A percentile compares a stretch with the other conserved stretches of the same genome.
Evolutionary conservation across 1,139 yeast genomes (phyloP).

Genomic region (Pichia inconspicua): DNA sequence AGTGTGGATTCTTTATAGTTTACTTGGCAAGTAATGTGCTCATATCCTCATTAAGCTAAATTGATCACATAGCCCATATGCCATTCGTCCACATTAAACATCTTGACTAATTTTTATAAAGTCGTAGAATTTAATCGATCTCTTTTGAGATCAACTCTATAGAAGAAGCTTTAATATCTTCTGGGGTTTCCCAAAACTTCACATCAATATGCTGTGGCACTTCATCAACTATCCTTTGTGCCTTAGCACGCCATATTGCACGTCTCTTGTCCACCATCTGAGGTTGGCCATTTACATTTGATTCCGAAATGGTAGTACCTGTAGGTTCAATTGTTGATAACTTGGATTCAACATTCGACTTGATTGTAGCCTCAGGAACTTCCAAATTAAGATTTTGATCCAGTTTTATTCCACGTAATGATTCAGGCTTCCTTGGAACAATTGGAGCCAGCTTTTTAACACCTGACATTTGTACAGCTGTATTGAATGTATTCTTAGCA

Average conservation of each 20-base stretch:
- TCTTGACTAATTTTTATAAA: not conserved
- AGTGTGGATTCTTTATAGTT: conserved; percentile 19
- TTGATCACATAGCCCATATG: no score
- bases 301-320: conserved; percentile 6
- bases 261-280: conserved; percentile 35
- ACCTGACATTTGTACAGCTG: conserved; percentile 1
- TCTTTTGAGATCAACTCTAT: conserved; percentile 12
- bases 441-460: conserved; percentile 22
- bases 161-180: conserved; percentile 24
- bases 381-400: not conserved
- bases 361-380: not conserved
- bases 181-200: conserved; percentile 27
- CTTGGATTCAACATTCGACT: no score
- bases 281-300: conserved; percentile 1
- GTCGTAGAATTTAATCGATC: not conserved
- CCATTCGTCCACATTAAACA: not conserved
- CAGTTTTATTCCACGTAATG: conserved; percentile 8
- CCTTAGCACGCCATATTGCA: conserved; percentile 42
- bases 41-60: not conserved
- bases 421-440: conserved; percentile 22
- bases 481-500: conserved; percentile 3
- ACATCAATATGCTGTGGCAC: conserved; percentile 32
- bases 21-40: not conserved
- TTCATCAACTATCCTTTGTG: conserved; percentile 31
- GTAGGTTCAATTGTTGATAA: conserved; percentile 23